These are phyloP conservation scores for Parastagonospora nodorum DNA, from an alignment of 2,329 filamentous ascomycete genomes.

Conservation along the genomic window DNA sequence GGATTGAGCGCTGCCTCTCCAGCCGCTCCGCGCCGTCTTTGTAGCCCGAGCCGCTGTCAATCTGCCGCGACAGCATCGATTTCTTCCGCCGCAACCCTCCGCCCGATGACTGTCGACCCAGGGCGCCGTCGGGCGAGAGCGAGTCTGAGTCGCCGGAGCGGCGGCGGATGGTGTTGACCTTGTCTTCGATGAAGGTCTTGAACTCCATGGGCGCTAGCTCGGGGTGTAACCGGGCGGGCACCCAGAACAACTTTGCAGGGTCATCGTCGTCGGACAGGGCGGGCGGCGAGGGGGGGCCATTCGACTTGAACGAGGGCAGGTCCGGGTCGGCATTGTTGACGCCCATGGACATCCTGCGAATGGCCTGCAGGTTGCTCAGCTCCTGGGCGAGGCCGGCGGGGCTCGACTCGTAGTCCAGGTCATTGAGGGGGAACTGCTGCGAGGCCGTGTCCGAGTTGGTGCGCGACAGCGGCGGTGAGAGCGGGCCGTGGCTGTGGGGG, in stretches of 20 bases:
- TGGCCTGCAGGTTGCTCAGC: constrained; percentile 86
- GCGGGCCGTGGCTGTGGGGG: constrained; percentile 26
- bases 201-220: constrained; percentile 95
- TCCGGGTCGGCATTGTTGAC: constrained; percentile 74
- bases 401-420: constrained; percentile 87
- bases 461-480: constrained; percentile 48
- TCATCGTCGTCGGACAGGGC: constrained; percentile 78
- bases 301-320: constrained; percentile 69
- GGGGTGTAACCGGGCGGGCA: constrained; percentile 90
- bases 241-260: constrained; percentile 88
- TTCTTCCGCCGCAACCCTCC: constrained; percentile 81
- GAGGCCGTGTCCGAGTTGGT: constrained; percentile 53
- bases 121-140: constrained; percentile 61
- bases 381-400: constrained; percentile 90
- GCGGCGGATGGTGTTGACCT: constrained; percentile 86
- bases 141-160: constrained; percentile 71
- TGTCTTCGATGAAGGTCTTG: constrained; percentile 92
- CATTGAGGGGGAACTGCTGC: constrained; percentile 73
- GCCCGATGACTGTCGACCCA: constrained; percentile 60
- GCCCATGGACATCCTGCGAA: constrained; percentile 94
- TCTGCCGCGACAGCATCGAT: constrained; percentile 92
- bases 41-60: constrained; percentile 78
- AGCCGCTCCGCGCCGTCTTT: constrained; percentile 82
- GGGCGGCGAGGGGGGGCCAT: constrained; percentile 71
- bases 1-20: constrained; percentile 70